Evolutionary conservation across 23 red algal species (phyloP).

Genomic region (Agarophyton chilense): DNA sequence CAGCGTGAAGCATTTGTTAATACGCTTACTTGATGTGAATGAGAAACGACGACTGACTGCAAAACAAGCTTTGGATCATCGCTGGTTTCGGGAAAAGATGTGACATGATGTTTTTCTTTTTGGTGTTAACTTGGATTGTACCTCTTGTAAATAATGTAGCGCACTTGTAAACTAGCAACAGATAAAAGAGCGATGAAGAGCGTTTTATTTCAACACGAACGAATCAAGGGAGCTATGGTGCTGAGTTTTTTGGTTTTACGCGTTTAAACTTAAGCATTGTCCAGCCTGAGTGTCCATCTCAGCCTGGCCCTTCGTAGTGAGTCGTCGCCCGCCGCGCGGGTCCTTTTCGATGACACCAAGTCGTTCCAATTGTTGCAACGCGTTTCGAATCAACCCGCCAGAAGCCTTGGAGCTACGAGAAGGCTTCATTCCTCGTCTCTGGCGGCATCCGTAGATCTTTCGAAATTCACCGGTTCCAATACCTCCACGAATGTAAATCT

Average conservation of each 20-base stretch:
- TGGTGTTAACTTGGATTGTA: neutral
- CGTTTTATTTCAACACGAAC: neutral
- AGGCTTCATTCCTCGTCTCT: constrained; percentile 85
- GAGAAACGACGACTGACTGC: constrained; percentile 68
- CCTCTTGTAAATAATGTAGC: neutral
- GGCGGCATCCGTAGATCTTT: constrained; percentile 86
- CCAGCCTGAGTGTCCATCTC: constrained; percentile 95
- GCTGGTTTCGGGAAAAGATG: constrained; percentile 57
- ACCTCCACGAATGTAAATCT: constrained; percentile 84
- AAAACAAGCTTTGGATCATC: constrained; percentile 77
- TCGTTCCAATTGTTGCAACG: constrained; percentile 91
- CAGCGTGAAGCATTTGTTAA: constrained; percentile 48
- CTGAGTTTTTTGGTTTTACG: constrained; percentile 3
- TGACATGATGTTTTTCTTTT: neutral
- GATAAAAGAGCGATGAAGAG: neutral
- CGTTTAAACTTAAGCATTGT: constrained; percentile 62
- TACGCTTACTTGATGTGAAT: constrained; percentile 69
- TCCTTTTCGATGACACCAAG: constrained; percentile 90
- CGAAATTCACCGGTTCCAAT: constrained; percentile 87
- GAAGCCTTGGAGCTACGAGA: constrained; percentile 82
- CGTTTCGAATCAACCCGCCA: constrained; percentile 80
- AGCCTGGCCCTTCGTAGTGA: constrained; percentile 92
- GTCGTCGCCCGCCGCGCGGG: constrained; percentile 74
- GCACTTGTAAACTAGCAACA: constrained; percentile 1
- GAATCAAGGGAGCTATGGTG: neutral